Evolutionary conservation across 1,139 yeast genomes (phyloP).

Genomic region (Yamadazyma blattariae): DNA sequence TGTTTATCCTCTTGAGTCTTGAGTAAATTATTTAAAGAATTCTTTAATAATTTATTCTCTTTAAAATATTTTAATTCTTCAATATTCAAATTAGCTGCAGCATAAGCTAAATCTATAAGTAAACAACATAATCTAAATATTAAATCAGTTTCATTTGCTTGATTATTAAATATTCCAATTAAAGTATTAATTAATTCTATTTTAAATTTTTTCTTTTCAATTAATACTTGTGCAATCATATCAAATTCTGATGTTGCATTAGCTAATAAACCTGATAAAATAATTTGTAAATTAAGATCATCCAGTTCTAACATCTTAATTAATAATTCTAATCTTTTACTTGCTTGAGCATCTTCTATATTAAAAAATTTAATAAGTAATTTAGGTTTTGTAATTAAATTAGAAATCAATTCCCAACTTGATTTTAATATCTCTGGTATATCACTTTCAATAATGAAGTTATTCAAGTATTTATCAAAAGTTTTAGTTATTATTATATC

Average conservation of each 20-base stretch:
- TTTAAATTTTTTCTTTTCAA: constrained; percentile 21
- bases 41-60: constrained; percentile 16
- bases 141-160: constrained; percentile 28
- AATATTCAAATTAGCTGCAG: constrained; percentile 16
- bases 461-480: constrained; percentile 31
- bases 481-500: constrained; percentile 31
- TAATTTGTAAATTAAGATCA: constrained; percentile 36
- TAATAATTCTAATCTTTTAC: constrained; percentile 33
- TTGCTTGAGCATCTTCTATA: constrained; percentile 25
- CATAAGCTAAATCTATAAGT: constrained; percentile 28
- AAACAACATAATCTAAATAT: constrained; percentile 35
- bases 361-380: constrained; percentile 52
- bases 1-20: constrained; percentile 15
- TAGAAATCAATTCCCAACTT: constrained; percentile 47
- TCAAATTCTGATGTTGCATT: constrained; percentile 49
- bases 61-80: constrained; percentile 10
- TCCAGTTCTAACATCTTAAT: constrained; percentile 40
- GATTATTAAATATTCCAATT: constrained; percentile 24
- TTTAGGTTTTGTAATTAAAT: constrained; percentile 42
- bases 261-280: constrained; percentile 46
- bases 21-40: constrained; percentile 17
- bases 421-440: constrained; percentile 38
- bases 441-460: constrained; percentile 40
- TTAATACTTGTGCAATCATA: constrained; percentile 36
- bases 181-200: constrained; percentile 22